Conservation (phyloP, 2,329 filamentous ascomycete genomes). For the Colletotrichum sp. region DNA sequence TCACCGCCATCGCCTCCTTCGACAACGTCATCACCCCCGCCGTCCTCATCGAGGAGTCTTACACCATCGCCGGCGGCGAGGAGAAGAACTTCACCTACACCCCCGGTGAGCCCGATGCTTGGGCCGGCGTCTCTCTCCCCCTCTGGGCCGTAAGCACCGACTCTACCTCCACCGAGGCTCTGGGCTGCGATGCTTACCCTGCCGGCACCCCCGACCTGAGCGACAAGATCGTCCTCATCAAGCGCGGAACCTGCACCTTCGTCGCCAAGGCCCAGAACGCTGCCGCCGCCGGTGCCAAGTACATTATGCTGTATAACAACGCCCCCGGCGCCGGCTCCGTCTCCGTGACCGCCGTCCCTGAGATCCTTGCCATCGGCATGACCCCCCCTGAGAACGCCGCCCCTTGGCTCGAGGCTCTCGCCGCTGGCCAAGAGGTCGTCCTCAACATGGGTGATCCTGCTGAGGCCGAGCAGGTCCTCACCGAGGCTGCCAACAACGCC, state of each 20-base stretch:
- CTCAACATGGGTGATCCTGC: conserved; percentile 48
- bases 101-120: conserved; percentile 43
- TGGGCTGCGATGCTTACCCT: conserved; percentile 58
- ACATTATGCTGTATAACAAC: conserved; percentile 68
- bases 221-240: conserved; percentile 62
- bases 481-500: conserved; percentile 38
- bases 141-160: conserved; percentile 57
- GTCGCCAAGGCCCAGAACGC: conserved; percentile 58
- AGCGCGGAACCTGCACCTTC: conserved; percentile 63
- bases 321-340: conserved; percentile 36
- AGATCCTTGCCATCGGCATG: conserved; percentile 44
- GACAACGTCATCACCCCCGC: conserved; percentile 50
- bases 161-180: conserved; percentile 44
- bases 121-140: conserved; percentile 50
- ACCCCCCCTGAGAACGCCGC: conserved; percentile 45
- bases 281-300: conserved; percentile 59
- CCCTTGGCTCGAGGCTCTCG: conserved; percentile 47
- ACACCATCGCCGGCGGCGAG: conserved; percentile 39
- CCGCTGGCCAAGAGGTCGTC: conserved; percentile 45
- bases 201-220: conserved; percentile 61
- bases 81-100: conserved; percentile 46
- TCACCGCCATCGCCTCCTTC: conserved; percentile 54
- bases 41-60: conserved; percentile 47
- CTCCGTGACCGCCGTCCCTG: conserved; percentile 32
- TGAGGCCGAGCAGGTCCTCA: conserved; percentile 38